A percentile compares a stretch with the other conserved stretches of the same genome.
phyloP scores from a whole-genome alignment of 2,329 filamentous ascomycete species.

The Delphinella strobiligena region DNA sequence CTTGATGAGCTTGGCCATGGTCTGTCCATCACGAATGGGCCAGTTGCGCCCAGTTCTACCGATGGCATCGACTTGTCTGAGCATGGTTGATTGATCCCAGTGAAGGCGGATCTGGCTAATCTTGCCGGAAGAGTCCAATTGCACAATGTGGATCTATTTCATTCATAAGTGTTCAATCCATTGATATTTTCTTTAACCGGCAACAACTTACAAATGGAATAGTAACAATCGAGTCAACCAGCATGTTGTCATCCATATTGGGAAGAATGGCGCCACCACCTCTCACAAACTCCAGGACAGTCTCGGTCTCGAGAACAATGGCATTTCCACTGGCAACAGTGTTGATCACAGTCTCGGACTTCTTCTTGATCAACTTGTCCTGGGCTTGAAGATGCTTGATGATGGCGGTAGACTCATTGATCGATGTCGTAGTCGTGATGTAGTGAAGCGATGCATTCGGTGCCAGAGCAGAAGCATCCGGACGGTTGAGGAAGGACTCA shows the following conservation, averaged over 20 bases:
- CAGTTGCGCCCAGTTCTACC: conserved; percentile 82
- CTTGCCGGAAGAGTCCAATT: conserved; percentile 63
- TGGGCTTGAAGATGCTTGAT: conserved; percentile 67
- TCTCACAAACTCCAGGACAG: conserved; percentile 66
- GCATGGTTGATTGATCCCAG: conserved; percentile 89
- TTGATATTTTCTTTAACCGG: too few relatives aligned
- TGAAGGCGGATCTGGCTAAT: conserved; percentile 79
- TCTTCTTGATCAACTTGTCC: conserved; percentile 67
- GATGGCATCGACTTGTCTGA: conserved; percentile 91
- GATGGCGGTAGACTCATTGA: conserved; percentile 61
- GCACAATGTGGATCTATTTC: conserved; percentile 65
- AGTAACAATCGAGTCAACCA: conserved; percentile 67
- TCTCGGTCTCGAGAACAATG: conserved; percentile 68
- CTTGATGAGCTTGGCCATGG: conserved; percentile 57
- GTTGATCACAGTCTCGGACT: conserved; percentile 64
- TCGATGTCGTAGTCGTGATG: conserved; percentile 71
- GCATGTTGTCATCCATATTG: conserved; percentile 84
- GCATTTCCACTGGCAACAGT: conserved; percentile 59
- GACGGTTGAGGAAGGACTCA: conserved; percentile 32
- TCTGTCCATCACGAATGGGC: conserved; percentile 80
- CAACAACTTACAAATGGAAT: conserved; percentile 61
- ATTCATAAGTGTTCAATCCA: too few relatives aligned
- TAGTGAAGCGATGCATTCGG: conserved; percentile 52
- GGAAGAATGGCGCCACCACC: conserved; percentile 82
- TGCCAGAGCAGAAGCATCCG: conserved; percentile 30